Conservation (phyloP, 2,329 filamentous ascomycete genomes). For the Cladophialophora bantiana region DNA sequence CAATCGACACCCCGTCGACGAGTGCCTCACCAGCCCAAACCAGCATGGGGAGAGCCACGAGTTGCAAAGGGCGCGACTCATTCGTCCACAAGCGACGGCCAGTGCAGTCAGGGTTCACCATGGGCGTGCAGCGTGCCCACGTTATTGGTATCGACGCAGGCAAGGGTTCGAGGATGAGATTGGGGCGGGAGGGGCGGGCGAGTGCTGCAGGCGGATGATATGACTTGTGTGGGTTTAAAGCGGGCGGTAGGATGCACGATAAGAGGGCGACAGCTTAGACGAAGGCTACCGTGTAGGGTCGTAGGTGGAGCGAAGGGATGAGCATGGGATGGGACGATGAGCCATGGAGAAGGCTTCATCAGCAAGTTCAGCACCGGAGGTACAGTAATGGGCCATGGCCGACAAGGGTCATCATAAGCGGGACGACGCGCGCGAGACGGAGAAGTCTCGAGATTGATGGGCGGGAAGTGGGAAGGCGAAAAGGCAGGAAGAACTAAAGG, state of each 20-base stretch:
- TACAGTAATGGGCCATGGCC: not conserved
- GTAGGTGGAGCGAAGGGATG: slow-evolving; percentile 15
- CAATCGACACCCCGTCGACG: slow-evolving; percentile 5
- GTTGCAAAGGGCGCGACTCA: slow-evolving; percentile 19
- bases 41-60: slow-evolving; percentile 32
- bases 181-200: not conserved
- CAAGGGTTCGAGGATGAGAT: slow-evolving; percentile 21
- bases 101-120: slow-evolving; percentile 13
- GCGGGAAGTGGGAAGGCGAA: not conserved
- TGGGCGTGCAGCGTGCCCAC: slow-evolving; percentile 20
- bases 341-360: slow-evolving; percentile 4
- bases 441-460: not conserved
- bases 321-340: not conserved
- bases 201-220: slow-evolving; percentile 24
- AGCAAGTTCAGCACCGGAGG: not conserved
- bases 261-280: not conserved
- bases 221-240: slow-evolving; percentile 19
- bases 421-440: not conserved
- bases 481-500: not conserved
- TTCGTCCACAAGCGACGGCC: slow-evolving; percentile 28
- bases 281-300: slow-evolving; percentile 11
- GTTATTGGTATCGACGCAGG: slow-evolving; percentile 28
- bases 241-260: slow-evolving; percentile 8
- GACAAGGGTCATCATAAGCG: slow-evolving; percentile 8
- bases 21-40: slow-evolving; percentile 26